Evolutionary conservation across 2,329 filamentous ascomycete genomes (phyloP).

Genomic region (Gaeumannomyces sp.): DNA sequence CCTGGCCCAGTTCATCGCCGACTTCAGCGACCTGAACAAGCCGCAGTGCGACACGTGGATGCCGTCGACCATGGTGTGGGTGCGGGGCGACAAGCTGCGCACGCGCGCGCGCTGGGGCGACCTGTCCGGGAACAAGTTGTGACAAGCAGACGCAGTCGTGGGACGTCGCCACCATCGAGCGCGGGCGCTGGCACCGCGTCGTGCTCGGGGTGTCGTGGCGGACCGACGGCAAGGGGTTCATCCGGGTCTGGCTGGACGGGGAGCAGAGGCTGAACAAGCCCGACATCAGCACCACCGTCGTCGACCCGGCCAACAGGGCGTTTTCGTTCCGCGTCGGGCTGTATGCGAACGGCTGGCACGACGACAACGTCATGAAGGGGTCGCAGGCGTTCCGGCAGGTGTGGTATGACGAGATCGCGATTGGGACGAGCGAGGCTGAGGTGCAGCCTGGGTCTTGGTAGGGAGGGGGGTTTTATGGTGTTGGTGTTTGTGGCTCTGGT

Average conservation of each 20-base stretch:
- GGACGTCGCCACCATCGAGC: constrained; percentile 29
- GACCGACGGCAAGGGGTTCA: constrained; percentile 35
- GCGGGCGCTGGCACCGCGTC: constrained; percentile 40
- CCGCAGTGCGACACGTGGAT: constrained; percentile 35
- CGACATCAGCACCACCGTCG: constrained; percentile 37
- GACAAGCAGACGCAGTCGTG: constrained; percentile 31
- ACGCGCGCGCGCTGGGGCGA: constrained; percentile 27
- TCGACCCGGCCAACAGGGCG: constrained; percentile 27
- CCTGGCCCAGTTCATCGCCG: constrained; percentile 45
- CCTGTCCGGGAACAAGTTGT: constrained; percentile 3
- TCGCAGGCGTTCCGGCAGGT: constrained; percentile 36
- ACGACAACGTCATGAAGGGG: constrained; percentile 31
- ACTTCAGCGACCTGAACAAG: constrained; percentile 36
- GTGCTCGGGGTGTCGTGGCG: constrained; percentile 40
- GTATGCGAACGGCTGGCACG: constrained; percentile 45
- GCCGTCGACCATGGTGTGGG: constrained; percentile 42
- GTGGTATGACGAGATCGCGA: constrained; percentile 44
- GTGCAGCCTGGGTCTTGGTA: constrained; percentile 24
- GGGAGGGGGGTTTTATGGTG: background rate
- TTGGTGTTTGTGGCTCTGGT: background rate
- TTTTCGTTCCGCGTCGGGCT: constrained; percentile 43
- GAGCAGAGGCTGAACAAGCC: constrained; percentile 33
- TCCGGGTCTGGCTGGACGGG: constrained; percentile 42
- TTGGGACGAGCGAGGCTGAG: constrained; percentile 34
- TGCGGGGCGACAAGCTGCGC: constrained; percentile 35